Evolutionary conservation across 1,139 yeast genomes (phyloP), one percentile per base, ranked within the genome.

Genomic region (Meyerozyma sp.): DNA sequence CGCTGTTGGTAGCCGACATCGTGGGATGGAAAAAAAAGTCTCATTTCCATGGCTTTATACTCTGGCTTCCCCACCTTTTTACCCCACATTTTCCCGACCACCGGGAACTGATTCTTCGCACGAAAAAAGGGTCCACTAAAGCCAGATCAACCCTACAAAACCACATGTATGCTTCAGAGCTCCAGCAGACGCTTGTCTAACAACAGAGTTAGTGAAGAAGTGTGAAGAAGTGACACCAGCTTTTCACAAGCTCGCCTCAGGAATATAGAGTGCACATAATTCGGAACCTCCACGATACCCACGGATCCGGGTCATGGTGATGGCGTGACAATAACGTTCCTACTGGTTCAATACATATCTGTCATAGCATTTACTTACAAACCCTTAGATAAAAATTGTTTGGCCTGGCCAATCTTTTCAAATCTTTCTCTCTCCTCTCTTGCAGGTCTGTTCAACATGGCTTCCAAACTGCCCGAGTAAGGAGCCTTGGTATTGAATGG

Each of bases 401-500:
- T 68, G 13, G 59, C 56, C 20, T 57, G 64, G 8, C 47, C 61
- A 39, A 60, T 43, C 55, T 60, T 65, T 51, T 71, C 77, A 43
- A 50, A 56, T 59, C 78, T 65, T 44, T 70, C 67, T 59, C 77
- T 68, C 11, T 50, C 68, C 25, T 65, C 71, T 47, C 62, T 48
- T 20, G 68, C 53, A 13, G 63, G 58, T 61, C 77, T 69, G 53
- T 63, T 58, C 61, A 73, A 68, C 65, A 65, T 64, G 4, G 51
- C 59, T 48, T 62, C 63, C 39, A 72, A 62, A 32, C 60, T 63
- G 35, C 48, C 59, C 40, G 66, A 60, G 56, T 73, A 72, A 32
- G 75, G 73, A 39, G 77, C 75, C 59, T 71, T 70, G 45, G 59
- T 53, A 13, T 57, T 49, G 34, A 43, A 45, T 39, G 73, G 71